Evolutionary conservation across 129 eudicot genomes (phyloP).

Genomic region (Solidago caesia): DNA sequence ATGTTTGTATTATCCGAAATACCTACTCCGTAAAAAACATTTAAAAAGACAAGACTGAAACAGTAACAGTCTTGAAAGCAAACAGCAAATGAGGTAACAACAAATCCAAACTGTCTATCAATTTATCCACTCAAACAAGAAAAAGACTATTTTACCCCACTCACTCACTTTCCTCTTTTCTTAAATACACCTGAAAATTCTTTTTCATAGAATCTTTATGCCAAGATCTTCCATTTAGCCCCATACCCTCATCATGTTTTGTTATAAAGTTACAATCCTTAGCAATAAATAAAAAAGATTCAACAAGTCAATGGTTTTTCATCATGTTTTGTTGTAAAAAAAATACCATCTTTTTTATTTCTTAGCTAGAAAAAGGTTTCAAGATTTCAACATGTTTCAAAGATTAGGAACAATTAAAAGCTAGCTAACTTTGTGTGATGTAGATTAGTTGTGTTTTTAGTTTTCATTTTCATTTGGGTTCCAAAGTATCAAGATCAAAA

Average conservation of each 20-base stretch:
- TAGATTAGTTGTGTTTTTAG: slow-evolving; percentile 29
- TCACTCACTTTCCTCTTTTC: slow-evolving; percentile 36
- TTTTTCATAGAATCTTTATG: slow-evolving; percentile 16
- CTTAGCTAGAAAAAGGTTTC: neutral
- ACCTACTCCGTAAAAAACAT: neutral
- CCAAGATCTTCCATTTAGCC: slow-evolving; percentile 20
- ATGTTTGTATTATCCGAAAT: neutral
- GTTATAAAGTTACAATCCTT: slow-evolving; percentile 7
- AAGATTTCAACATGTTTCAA: slow-evolving; percentile 29
- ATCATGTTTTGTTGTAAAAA: slow-evolving; percentile 19
- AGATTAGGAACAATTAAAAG: slow-evolving; percentile 33
- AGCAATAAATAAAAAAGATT: slow-evolving; percentile 8
- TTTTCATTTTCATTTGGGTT: slow-evolving; percentile 19
- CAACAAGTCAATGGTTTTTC: slow-evolving; percentile 7
- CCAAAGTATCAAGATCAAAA: slow-evolving; percentile 20
- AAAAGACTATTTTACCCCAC: slow-evolving; percentile 26
- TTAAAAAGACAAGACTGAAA: slow-evolving; percentile 19
- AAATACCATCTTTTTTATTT: slow-evolving; percentile 1
- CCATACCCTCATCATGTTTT: slow-evolving; percentile 24
- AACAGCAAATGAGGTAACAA: slow-evolving; percentile 32
- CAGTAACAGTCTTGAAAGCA: slow-evolving; percentile 13
- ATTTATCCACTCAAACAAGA: neutral
- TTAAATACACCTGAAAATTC: slow-evolving; percentile 22
- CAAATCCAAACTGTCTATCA: slow-evolving; percentile 30
- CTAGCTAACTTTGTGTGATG: slow-evolving; percentile 29